Percentiles rank a stretch among this genome's conserved stretches.
Evolutionary conservation across 495 filamentous ascomycete genomes (phyloP).

Genomic region (Halenospora varia): DNA sequence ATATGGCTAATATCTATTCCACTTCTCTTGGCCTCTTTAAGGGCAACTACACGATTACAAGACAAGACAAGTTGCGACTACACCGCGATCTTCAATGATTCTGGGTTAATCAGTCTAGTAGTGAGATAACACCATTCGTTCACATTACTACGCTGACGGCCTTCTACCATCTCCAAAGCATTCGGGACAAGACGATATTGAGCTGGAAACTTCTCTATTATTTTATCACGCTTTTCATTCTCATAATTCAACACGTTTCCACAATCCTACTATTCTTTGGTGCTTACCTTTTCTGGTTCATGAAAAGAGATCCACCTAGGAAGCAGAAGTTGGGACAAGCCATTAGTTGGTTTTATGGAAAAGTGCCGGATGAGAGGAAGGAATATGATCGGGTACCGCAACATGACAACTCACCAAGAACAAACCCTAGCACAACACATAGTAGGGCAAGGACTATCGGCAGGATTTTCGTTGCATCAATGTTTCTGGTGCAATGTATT

Average conservation of each 20-base stretch:
- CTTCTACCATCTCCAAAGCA: neutral
- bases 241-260: neutral
- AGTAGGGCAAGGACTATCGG: neutral
- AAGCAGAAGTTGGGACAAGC: neutral
- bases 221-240: neutral
- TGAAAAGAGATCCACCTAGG: neutral
- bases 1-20: too few relatives aligned
- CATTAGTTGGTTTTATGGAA: neutral
- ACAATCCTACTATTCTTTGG: neutral
- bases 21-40: too few relatives aligned
- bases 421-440: neutral
- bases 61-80: too few relatives aligned
- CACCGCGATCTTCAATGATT: too few relatives aligned
- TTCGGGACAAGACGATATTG: neutral
- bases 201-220: neutral
- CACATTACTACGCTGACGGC: neutral
- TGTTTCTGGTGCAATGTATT: neutral
- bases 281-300: neutral
- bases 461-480: neutral
- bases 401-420: too few relatives aligned
- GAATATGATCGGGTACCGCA: too few relatives aligned
- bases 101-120: too few relatives aligned
- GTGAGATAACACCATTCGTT: too few relatives aligned
- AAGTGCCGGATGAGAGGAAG: neutral
- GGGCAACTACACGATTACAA: too few relatives aligned